A percentile compares a stretch with the other conserved stretches of the same genome.
phyloP scores from a whole-genome alignment of 306 rosid species.

The Ormosia emarginata region DNA sequence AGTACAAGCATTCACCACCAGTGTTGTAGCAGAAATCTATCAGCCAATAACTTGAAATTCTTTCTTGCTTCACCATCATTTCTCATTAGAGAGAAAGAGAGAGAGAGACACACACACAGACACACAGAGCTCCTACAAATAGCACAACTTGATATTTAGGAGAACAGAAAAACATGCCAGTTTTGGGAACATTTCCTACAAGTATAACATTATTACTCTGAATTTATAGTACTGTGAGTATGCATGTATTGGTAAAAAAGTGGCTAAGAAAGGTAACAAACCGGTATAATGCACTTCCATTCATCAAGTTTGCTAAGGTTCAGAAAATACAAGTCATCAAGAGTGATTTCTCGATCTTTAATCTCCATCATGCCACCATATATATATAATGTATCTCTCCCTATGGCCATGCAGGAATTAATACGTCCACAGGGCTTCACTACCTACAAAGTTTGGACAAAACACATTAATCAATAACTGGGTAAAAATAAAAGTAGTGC shows the following conservation, averaged over 20 bases:
- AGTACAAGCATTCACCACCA: neutral
- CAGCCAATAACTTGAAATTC: neutral
- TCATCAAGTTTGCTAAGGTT: constrained; percentile 98
- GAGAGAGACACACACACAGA: neutral
- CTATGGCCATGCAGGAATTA: constrained; percentile 87
- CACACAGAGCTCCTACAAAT: neutral
- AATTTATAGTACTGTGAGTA: neutral
- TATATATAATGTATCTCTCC: constrained; percentile 75
- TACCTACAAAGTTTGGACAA: constrained; percentile 43
- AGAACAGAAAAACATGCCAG: neutral
- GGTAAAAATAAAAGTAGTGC: constrained; percentile 15
- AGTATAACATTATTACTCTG: neutral
- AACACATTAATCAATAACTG: constrained; percentile 23
- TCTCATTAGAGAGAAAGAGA: neutral
- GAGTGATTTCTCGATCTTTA: constrained; percentile 86
- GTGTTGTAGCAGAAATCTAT: neutral
- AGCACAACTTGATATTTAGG: neutral
- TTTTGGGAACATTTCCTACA: neutral
- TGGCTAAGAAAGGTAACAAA: constrained; percentile 40
- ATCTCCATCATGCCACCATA: constrained; percentile 98
- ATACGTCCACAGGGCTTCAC: constrained; percentile 98
- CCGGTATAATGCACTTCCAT: constrained; percentile 98
- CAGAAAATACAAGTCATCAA: constrained; percentile 85
- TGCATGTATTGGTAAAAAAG: neutral
- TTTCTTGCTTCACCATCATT: neutral